Evolutionary conservation across 805 yeast species (phyloP), one percentile per base, ranked within the genome.

Genomic region (Nakazawaea ambrosiae): DNA sequence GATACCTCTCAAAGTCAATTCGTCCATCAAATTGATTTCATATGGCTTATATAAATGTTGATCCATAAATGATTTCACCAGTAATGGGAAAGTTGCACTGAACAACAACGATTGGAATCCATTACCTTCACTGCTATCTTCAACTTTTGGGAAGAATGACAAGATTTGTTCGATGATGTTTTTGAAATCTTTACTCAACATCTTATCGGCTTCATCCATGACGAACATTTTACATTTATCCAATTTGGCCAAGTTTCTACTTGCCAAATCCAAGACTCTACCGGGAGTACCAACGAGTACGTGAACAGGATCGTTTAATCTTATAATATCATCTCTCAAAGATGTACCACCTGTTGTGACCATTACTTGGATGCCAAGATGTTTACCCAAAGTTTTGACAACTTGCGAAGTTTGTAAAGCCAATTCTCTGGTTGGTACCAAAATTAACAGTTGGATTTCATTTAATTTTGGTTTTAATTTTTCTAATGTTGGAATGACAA

Each of bases 161-260:
- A 92, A 69, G 45, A 90, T 83, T 58, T 86, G 95, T 58, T 85
- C 94, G 46, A 90, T 85, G 40, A 89, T 80, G 25, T 76, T 74
- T 49, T 83, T 82, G 62, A 92, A 92, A 54, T 92, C 98, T 49
- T 86, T 78, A 27, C 92, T 78, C 43, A 92, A 73, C 83, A 92
- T 85, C 61, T 92, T 92, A 63, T 92, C 98, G 41, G 98, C 98
- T 70, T 92, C 98, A 61, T 92, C 98, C 97, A 92, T 88, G 37
- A 94, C 80, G 58, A 92, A 88, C 58, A 86, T 69, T 31, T 83
- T 80, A 63, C 96, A 86, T 45, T 81, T 83, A 39, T 85, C 78
- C 43, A 92, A 73, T 55, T 90, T 95, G 10, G 95, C 96, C 39
- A 90, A 70, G 37, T 74, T 70, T 67, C 96, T 81, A 23, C 88